These are phyloP conservation scores for Candida mesenterica DNA, from an alignment of 1,139 yeast genomes.

Conservation along the genomic window DNA sequence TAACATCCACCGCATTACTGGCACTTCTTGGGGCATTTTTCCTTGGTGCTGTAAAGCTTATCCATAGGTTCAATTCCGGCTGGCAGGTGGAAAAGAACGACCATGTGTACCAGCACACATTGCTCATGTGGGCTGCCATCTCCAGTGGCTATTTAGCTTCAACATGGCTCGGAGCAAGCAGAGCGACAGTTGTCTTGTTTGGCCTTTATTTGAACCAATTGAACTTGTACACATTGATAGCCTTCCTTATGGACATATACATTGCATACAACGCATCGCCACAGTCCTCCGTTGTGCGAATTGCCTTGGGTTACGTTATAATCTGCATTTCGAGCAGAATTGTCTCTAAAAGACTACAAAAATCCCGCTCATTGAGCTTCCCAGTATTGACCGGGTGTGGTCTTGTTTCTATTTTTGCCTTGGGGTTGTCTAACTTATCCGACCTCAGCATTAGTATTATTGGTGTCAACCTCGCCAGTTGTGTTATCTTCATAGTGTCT, in stretches of 20 bases:
- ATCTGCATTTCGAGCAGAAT: constrained; percentile 18
- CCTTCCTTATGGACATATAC: constrained; percentile 23
- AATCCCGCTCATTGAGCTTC: constrained; percentile 6
- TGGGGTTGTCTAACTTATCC: constrained; percentile 2
- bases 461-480: constrained; percentile 25
- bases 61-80: constrained; percentile 10
- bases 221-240: constrained; percentile 26
- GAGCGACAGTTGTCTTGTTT: constrained; percentile 24
- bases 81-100: constrained; percentile 2
- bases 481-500: constrained; percentile 24
- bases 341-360: constrained; percentile 13
- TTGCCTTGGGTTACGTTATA: constrained; percentile 20
- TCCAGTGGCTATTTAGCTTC: constrained; percentile 15
- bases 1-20: constrained; percentile 10
- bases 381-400: constrained; percentile 6
- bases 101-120: constrained; percentile 3
- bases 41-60: constrained; percentile 15
- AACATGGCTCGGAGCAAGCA: constrained; percentile 20
- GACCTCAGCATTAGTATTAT: constrained; percentile 20
- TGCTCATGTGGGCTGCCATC: constrained; percentile 17
- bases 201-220: constrained; percentile 29
- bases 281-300: constrained; percentile 8
- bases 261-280: constrained; percentile 13
- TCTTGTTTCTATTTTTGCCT: constrained; percentile 5
- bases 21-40: constrained; percentile 17